Evolutionary conservation across 371 early-diverging fungal genomes (phyloP), one percentile per base, ranked within the genome.

Genomic region (Syncephalis plumigaleata): DNA sequence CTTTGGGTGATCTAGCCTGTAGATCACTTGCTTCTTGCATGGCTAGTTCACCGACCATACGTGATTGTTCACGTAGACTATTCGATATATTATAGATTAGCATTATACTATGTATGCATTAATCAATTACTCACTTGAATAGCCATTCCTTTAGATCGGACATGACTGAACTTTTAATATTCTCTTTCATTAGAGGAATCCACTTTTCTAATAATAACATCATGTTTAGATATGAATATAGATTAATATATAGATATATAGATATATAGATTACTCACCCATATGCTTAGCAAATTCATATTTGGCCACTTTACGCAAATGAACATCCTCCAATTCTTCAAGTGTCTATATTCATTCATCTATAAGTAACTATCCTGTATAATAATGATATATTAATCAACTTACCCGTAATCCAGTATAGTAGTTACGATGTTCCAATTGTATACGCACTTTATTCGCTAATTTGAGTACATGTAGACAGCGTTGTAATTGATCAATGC

Each of bases 91-190:
- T 37, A 15, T 17, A 52, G 8, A 15, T 26, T 39, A 37, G 17
- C 20, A 38, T 4, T 20, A 15, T 25, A 24, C 37, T 9, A 9
- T 21, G 9, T 13, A 23, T 20, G 16, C 15, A 20, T 40, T 16
- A 44, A 39, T 13, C 8, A 42, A 36, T 38, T 13, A 40, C 67
- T 49, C 63, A 85, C 77, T 68, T 81, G 52, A 75, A 80, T 27
- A 91, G 68, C 98, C 98, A 97, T 55, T 87, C 85, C 47, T 83
- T 83, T 62, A 94, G 66, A 55, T 94, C 91, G 11, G 70, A 61
- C 11, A 82, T 70, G 1, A 95, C 91, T 2, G 82, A 79, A 42
- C 75, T 76, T 56, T 87, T 79, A 47, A 97, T 77, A 27, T 69
- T 72, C 20, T 81, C 71, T 59, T 87, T 83, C 70, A 91, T 77